Conservation (phyloP, 345 rosid genomes). For the Durio zibethinus region DNA sequence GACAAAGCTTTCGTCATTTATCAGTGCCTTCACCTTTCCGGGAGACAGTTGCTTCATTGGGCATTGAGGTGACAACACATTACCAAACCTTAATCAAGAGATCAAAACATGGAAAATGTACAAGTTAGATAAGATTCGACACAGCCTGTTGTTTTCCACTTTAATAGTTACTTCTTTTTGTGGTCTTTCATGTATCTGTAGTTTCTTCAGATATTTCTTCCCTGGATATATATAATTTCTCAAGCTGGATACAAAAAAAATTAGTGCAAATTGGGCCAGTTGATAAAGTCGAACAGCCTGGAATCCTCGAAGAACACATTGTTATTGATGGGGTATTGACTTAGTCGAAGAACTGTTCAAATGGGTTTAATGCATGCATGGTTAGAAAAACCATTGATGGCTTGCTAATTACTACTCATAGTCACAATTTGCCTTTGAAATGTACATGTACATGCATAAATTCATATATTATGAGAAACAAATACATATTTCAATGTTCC, state of each 20-base stretch:
- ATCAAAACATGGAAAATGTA: not conserved
- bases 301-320: not conserved
- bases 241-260: not conserved
- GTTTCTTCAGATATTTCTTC: not conserved
- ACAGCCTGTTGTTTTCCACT: slow-evolving; percentile 2
- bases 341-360: not conserved
- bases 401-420: no score
- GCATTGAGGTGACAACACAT: not conserved
- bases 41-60: not conserved
- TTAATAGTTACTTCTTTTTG: not conserved
- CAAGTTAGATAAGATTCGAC: not conserved
- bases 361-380: not conserved
- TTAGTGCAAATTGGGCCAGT: not conserved
- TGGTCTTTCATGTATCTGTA: not conserved
- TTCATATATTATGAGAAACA: no score
- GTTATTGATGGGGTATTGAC: not conserved
- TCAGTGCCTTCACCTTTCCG: not conserved
- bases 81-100: not conserved
- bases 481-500: no score
- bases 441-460: no score
- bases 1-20: not conserved
- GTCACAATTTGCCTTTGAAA: no score
- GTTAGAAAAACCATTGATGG: not conserved
- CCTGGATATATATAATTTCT: not conserved
- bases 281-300: slow-evolving; percentile 3